Percentiles rank a stretch among this genome's conserved stretches.
Conservation (phyloP, 352 stramenopile species). For the Phytophthora sojae region DNA sequence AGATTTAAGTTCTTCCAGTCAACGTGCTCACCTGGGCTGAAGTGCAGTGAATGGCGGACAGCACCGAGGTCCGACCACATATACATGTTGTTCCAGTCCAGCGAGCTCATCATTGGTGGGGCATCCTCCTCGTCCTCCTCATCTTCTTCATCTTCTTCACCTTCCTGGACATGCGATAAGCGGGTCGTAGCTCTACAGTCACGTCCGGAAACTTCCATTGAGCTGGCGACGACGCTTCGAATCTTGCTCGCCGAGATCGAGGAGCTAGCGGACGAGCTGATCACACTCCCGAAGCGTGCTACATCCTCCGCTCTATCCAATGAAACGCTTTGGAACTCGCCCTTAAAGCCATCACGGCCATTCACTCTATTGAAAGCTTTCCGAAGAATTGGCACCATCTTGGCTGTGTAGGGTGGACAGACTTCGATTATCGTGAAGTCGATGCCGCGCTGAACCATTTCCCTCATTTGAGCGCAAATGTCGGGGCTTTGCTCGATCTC, state of each 20-base stretch:
- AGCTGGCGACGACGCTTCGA: conserved; percentile 28
- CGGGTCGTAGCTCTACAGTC: not conserved
- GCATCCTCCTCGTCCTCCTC: conserved; percentile 12
- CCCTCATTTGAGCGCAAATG: conserved; percentile 47
- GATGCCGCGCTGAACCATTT: conserved; percentile 35
- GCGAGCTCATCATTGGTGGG: not conserved
- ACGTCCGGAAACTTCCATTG: conserved; percentile 4
- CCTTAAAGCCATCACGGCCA: conserved; percentile 15
- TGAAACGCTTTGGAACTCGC: conserved; percentile 32
- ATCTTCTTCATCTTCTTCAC: conserved; percentile 19
- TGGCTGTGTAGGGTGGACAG: conserved; percentile 25
- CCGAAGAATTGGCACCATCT: conserved; percentile 44
- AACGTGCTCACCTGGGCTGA: conserved; percentile 25
- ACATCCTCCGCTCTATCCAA: conserved; percentile 22
- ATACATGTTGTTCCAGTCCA: conserved; percentile 31
- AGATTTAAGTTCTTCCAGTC: conserved; percentile 41
- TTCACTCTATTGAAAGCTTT: conserved; percentile 26
- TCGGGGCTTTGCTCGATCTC: conserved; percentile 40
- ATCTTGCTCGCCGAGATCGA: conserved; percentile 38
- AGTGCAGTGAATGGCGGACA: conserved; percentile 47
- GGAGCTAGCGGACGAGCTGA: conserved; percentile 30
- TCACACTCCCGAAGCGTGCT: conserved; percentile 22
- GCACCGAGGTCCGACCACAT: conserved; percentile 17
- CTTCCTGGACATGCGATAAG: conserved; percentile 16
- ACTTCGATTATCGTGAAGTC: conserved; percentile 58